These are phyloP conservation scores for Cyberlindnera mycetangii DNA, from an alignment of 805 yeast genomes.

Conservation along the genomic window DNA sequence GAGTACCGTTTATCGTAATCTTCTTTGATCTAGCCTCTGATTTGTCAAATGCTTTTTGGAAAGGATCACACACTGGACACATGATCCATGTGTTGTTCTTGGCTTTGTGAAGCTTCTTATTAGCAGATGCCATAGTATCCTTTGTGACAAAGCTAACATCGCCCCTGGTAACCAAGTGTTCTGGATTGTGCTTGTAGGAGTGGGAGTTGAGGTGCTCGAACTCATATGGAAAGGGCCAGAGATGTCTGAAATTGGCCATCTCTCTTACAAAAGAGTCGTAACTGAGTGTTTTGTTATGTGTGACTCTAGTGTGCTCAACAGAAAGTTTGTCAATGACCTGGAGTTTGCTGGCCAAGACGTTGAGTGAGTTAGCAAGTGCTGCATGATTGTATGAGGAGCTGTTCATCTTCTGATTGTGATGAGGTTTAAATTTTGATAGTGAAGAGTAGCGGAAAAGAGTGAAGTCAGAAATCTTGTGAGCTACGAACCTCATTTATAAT, in stretches of 20 bases:
- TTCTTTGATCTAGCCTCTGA: neutral
- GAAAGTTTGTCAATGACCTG: neutral
- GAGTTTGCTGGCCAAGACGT: too few relatives aligned
- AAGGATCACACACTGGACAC: slow-evolving; percentile 20
- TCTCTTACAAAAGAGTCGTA: neutral
- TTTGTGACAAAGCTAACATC: slow-evolving; percentile 11
- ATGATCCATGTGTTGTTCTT: slow-evolving; percentile 17
- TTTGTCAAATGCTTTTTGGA: neutral
- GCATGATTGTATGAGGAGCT: too few relatives aligned
- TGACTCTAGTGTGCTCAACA: neutral
- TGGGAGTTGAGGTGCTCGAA: neutral
- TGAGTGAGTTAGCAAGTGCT: too few relatives aligned
- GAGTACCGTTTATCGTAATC: slow-evolving; percentile 5
- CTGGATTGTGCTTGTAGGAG: slow-evolving; percentile 15
- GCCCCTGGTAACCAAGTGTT: slow-evolving; percentile 4
- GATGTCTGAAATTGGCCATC: neutral
- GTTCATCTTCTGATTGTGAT: too few relatives aligned
- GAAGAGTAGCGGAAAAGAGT: neutral
- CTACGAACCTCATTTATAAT: neutral
- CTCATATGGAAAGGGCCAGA: neutral
- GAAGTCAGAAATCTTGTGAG: neutral
- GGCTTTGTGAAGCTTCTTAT: slow-evolving; percentile 1
- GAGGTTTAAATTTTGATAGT: too few relatives aligned
- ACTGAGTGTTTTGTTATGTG: neutral
- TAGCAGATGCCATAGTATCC: slow-evolving; percentile 13